These are phyloP conservation scores for Candida xyloterini DNA, from an alignment of 805 yeast genomes.

Conservation along the genomic window DNA sequence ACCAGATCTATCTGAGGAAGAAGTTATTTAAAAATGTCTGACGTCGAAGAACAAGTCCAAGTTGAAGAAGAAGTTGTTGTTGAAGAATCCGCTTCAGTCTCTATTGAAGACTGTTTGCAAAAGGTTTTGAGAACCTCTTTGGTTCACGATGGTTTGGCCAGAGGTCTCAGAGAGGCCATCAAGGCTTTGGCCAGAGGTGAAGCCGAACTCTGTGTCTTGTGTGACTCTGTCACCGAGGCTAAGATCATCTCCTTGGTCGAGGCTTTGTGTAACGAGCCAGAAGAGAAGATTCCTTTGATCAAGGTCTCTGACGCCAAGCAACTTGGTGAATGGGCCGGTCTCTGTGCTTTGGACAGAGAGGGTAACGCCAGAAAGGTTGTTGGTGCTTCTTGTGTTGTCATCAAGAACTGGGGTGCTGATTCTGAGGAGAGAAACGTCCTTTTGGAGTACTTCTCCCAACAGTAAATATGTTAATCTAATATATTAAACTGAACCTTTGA, in stretches of 20 bases:
- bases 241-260: slow-evolving; percentile 95
- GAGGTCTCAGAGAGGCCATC: slow-evolving; percentile 99
- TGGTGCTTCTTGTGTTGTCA: slow-evolving; percentile 99
- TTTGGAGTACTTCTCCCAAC: slow-evolving; percentile 92
- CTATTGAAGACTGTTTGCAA: slow-evolving; percentile 98
- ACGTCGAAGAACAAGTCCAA: slow-evolving; percentile 85
- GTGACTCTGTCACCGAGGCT: slow-evolving; percentile 98
- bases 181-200: slow-evolving; percentile 97
- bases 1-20: slow-evolving; percentile 41
- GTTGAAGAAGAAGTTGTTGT: slow-evolving; percentile 77
- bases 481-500: background rate
- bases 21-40: slow-evolving; percentile 62
- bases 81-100: slow-evolving; percentile 82
- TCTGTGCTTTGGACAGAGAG: slow-evolving; percentile 98
- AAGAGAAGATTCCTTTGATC: slow-evolving; percentile 93
- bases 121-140: slow-evolving; percentile 97
- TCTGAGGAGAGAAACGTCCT: slow-evolving; percentile 95
- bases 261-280: slow-evolving; percentile 98
- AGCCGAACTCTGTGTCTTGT: slow-evolving; percentile 95
- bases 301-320: slow-evolving; percentile 99
- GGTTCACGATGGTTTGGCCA: slow-evolving; percentile 99
- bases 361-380: slow-evolving; percentile 99
- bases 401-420: slow-evolving; percentile 99
- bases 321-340: slow-evolving; percentile 99
- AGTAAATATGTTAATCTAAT: slow-evolving; percentile 41